These are phyloP conservation scores for Paramecium octaurelia DNA, from an alignment of 73 alveolate genomes.

Conservation along the genomic window DNA sequence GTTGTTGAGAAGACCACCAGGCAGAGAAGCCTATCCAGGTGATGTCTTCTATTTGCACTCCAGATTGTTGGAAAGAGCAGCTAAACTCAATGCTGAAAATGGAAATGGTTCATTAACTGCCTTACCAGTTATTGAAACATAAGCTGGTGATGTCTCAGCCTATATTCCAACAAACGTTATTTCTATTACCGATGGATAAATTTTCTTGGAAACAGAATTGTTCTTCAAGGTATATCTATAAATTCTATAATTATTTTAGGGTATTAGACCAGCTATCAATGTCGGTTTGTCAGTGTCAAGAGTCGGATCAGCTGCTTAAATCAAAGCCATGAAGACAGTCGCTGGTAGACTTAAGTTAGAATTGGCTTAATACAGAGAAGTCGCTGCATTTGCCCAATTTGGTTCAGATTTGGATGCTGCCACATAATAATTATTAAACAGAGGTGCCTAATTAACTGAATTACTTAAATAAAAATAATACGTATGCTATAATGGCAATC, in stretches of 20 bases:
- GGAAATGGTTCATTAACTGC: slow-evolving; percentile 98
- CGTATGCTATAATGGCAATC: neutral
- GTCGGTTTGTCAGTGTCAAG: slow-evolving; percentile 98
- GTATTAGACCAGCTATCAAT: slow-evolving; percentile 98
- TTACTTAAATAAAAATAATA: slow-evolving; percentile 92
- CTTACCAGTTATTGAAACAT: slow-evolving; percentile 96
- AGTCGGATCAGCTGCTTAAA: slow-evolving; percentile 97
- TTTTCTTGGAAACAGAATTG: slow-evolving; percentile 94
- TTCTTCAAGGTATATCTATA: slow-evolving; percentile 73
- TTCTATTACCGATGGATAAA: slow-evolving; percentile 97
- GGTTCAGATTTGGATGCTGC: slow-evolving; percentile 97
- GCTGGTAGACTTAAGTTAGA: slow-evolving; percentile 95
- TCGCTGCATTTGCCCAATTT: slow-evolving; percentile 98
- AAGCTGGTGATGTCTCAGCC: slow-evolving; percentile 98
- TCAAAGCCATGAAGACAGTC: slow-evolving; percentile 96
- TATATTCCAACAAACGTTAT: slow-evolving; percentile 98
- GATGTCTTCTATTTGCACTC: slow-evolving; percentile 85
- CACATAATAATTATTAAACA: slow-evolving; percentile 90
- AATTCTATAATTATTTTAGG: slow-evolving; percentile 57
- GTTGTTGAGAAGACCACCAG: slow-evolving; percentile 96
- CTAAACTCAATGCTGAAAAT: slow-evolving; percentile 85
- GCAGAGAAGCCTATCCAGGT: slow-evolving; percentile 98
- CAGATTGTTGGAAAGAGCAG: slow-evolving; percentile 94
- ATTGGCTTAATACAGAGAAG: slow-evolving; percentile 97
- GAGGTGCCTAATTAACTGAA: slow-evolving; percentile 93